A percentile compares a stretch with the other conserved stretches of the same genome.
Conservation (phyloP, 129 eudicot genomes). For the Silybum marianum region DNA sequence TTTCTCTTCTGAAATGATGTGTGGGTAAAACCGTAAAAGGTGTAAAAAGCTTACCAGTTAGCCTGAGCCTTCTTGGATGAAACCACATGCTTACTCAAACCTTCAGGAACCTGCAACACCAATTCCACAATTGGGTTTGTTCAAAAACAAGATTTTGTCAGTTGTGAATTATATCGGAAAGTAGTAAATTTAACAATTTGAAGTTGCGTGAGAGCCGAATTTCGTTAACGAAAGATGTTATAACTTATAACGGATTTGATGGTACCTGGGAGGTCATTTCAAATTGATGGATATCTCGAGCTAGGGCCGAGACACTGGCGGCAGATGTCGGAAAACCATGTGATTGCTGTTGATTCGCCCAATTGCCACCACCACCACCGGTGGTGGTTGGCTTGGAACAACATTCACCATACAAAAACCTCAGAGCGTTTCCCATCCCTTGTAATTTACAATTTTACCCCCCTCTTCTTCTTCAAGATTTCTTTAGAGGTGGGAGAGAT, state of each 20-base stretch:
- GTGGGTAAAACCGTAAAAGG: not conserved
- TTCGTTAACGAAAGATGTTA: not conserved
- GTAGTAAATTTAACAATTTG: not conserved
- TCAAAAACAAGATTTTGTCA: constrained; percentile 1
- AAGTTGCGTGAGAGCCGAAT: not conserved
- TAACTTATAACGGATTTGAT: not conserved
- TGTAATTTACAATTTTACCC: constrained; percentile 23
- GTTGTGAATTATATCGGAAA: not conserved
- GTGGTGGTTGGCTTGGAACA: constrained; percentile 51
- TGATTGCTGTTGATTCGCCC: constrained; percentile 35
- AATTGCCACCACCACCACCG: constrained; percentile 29
- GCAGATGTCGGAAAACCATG: constrained; percentile 50
- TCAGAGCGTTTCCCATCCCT: constrained; percentile 80
- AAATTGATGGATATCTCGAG: constrained; percentile 74
- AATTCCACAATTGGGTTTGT: constrained; percentile 9
- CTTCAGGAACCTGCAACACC: constrained; percentile 80
- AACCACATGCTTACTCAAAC: constrained; percentile 78
- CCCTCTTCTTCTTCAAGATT: not conserved
- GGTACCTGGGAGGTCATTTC: constrained; percentile 81
- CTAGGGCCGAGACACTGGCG: constrained; percentile 70
- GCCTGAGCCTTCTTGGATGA: constrained; percentile 93
- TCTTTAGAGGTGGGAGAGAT: not conserved
- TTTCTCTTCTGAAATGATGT: not conserved
- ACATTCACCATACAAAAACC: constrained; percentile 62
- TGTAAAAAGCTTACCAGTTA: constrained; percentile 59